Percentiles rank a stretch among this genome's conserved stretches.
Evolutionary conservation across 2,329 filamentous ascomycete species (phyloP).

Genomic region (Metarhizium humberi): DNA sequence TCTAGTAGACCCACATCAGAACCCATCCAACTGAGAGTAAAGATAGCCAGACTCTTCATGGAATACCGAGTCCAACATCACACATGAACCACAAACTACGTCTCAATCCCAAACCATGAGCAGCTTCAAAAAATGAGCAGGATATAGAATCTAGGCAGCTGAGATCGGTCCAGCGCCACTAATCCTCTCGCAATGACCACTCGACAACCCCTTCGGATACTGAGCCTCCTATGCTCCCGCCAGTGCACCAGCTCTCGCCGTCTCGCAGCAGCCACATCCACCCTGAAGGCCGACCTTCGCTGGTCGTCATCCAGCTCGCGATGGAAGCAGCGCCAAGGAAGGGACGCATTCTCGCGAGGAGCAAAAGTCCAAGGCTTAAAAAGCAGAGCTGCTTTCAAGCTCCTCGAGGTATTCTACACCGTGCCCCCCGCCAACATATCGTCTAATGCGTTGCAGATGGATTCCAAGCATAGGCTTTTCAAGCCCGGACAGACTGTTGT

Average conservation of each 20-base stretch:
- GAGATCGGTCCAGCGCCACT: neutral
- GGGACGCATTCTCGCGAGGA: conserved; percentile 62
- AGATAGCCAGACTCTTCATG: no score
- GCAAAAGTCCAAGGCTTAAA: conserved; percentile 75
- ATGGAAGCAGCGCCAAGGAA: conserved; percentile 75
- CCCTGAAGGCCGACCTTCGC: conserved; percentile 1
- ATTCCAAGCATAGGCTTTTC: conserved; percentile 74
- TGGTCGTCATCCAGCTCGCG: conserved; percentile 52
- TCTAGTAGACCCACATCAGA: no score
- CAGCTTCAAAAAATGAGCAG: neutral
- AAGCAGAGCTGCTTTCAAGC: conserved; percentile 87
- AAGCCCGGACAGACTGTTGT: conserved; percentile 74
- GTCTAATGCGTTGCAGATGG: conserved; percentile 47
- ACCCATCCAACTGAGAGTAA: no score
- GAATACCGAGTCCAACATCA: no score
- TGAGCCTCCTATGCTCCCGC: neutral
- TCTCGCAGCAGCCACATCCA: neutral
- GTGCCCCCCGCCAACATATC: neutral
- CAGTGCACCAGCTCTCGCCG: neutral
- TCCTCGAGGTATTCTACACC: conserved; percentile 57
- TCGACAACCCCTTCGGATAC: neutral
- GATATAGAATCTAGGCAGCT: neutral
- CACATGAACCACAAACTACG: neutral
- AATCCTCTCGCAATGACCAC: neutral
- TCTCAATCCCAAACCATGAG: neutral